phyloP scores from a whole-genome alignment of 352 stramenopile species.

The Pseudoperonospora humuli region DNA sequence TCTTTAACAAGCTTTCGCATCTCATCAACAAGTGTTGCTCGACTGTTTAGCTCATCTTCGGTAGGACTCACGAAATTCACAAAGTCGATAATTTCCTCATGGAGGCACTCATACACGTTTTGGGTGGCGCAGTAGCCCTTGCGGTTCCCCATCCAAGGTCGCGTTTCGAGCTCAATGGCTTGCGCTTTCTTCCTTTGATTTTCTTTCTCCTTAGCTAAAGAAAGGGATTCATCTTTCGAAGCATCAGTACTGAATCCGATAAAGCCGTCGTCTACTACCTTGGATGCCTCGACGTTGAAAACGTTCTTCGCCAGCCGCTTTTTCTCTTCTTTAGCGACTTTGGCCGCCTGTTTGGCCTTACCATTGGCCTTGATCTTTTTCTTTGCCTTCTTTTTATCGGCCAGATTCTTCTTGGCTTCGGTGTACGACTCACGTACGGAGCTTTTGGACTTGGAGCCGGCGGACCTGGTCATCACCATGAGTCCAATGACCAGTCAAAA shows the following conservation, averaged over 20 bases:
- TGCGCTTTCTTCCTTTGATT: slow-evolving; percentile 8
- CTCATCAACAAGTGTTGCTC: slow-evolving; percentile 63
- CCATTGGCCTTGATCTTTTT: slow-evolving; percentile 53
- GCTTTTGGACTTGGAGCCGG: slow-evolving; percentile 26
- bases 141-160: slow-evolving; percentile 65
- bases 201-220: slow-evolving; percentile 7
- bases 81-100: slow-evolving; percentile 96
- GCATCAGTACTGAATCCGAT: slow-evolving; percentile 33
- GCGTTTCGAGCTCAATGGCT: slow-evolving; percentile 33
- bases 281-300: not conserved
- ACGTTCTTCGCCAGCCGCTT: slow-evolving; percentile 23
- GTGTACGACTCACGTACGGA: slow-evolving; percentile 25
- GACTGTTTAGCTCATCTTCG: slow-evolving; percentile 55
- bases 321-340: slow-evolving; percentile 43
- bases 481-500: slow-evolving; percentile 1
- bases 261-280: slow-evolving; percentile 34
- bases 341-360: slow-evolving; percentile 41
- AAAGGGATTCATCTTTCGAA: slow-evolving; percentile 6
- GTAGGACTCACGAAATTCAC: slow-evolving; percentile 85
- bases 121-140: slow-evolving; percentile 41
- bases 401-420: slow-evolving; percentile 20
- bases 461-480: slow-evolving; percentile 46
- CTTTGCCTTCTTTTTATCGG: slow-evolving; percentile 44
- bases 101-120: slow-evolving; percentile 84
- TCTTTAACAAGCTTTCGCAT: slow-evolving; percentile 56